Base-by-base conservation (phyloP, 192 early-diverging fungal species). In the Globomyces pollinis-pini region DNA sequence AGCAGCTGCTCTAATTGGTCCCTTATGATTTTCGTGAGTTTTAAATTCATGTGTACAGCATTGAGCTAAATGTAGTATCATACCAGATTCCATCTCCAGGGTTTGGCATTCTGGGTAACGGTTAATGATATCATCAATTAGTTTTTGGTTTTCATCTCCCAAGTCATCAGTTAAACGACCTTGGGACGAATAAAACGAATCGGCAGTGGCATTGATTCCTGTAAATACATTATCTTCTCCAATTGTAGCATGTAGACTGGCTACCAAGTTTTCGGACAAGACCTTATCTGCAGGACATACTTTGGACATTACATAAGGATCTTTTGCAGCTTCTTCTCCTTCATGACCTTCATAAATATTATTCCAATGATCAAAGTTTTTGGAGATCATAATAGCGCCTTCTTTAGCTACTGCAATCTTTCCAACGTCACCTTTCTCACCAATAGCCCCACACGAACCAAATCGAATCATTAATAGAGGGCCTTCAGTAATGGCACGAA, bases 51-150 rank as follows among this genome's bases (percentile, higher is more conserved):
- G 53, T 20, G 76, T 73, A 13, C 73, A 73, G 32, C 74, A 74
- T 38, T 69, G 59, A 21, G 91, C 91, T 33, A 93, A 57, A 59
- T 94, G 93, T 66, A 87, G 86, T 47, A 96, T 59, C 75, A 83
- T 84, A 54, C 81, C 87, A 0, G 81, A 81, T 71, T 96, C 91
- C 93, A 96, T 96, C 64, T 96, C 91, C 23, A 96, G 62, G 0
- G 73, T 73, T 23, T 75, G 55, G 6, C 74, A 77, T 29, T 64
- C 60, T 42, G 85, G 84, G 52, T 82, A 69, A 45, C 63, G 50
- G 6, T 55, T 50, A 23, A 63, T 30, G 26, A 91, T 57, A 20
- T 69, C 44, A 0, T 56, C 52, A 11, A 96, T 57, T 15, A 96
- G 65, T 0, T 66, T 38, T 3, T 80, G 61, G 71, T 96, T 96